Percentiles rank a stretch among this genome's conserved stretches.
These are phyloP conservation scores for Lactarius psammicola DNA, from an alignment of 768 basidiomycete species.

Conservation along the genomic window DNA sequence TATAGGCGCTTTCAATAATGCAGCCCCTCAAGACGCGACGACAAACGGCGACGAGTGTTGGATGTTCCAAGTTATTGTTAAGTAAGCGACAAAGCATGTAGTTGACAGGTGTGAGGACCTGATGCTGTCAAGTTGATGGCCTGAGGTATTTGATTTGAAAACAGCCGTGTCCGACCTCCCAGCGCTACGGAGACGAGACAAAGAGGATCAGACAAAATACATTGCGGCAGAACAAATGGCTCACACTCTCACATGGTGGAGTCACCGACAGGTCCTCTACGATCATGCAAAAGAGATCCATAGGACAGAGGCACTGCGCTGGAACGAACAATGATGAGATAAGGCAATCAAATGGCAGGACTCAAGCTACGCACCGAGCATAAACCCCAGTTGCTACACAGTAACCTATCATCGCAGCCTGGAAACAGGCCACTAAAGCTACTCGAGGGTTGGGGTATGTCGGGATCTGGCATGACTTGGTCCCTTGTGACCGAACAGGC, in stretches of 20 bases:
- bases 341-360: background rate
- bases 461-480: background rate
- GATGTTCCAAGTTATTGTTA: background rate
- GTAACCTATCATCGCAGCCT: too few species aligned
- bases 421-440: too few species aligned
- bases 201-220: background rate
- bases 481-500: conserved; percentile 12
- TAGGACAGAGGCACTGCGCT: background rate
- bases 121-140: conserved; percentile 2
- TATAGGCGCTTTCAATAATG: too few species aligned
- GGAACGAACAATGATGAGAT: background rate
- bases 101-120: conserved; percentile 10
- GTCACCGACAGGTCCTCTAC: conserved; percentile 24
- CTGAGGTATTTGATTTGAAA: conserved; percentile 24
- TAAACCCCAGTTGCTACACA: background rate
- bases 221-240: background rate
- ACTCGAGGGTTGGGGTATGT: too few species aligned
- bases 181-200: background rate
- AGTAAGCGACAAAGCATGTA: background rate
- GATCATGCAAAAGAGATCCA: background rate
- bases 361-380: background rate
- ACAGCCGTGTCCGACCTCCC: conserved; percentile 22
- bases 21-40: background rate
- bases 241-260: conserved; percentile 13
- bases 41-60: background rate